Evolutionary conservation across 2,329 filamentous ascomycete species (phyloP).

Genomic region (Ceratocystis huliohia): DNA sequence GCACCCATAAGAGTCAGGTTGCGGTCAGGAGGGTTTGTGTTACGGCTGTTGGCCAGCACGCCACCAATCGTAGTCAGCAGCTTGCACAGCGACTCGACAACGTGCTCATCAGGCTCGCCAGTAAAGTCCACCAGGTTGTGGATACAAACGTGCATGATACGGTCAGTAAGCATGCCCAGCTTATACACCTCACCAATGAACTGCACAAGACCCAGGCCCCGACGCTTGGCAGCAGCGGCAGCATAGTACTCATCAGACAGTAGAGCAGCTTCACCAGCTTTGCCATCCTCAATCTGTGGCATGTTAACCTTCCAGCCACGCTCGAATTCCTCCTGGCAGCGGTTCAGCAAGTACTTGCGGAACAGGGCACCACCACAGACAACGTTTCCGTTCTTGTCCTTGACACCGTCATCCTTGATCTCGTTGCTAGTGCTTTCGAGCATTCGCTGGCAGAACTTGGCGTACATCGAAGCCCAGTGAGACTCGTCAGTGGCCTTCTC

Average conservation of each 20-base stretch:
- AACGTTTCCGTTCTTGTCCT: constrained; percentile 75
- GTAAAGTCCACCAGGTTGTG: constrained; percentile 94
- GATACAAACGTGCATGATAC: constrained; percentile 99
- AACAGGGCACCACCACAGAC: constrained; percentile 89
- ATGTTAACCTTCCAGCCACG: constrained; percentile 90
- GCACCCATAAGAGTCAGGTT: constrained; percentile 62
- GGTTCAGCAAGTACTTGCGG: constrained; percentile 96
- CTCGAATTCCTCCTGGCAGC: constrained; percentile 98
- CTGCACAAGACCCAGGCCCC: constrained; percentile 92
- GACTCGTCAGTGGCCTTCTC: constrained; percentile 98
- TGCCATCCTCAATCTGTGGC: constrained; percentile 41
- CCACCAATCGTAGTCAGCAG: constrained; percentile 81
- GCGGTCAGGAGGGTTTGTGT: constrained; percentile 24
- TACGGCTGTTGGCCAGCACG: constrained; percentile 70
- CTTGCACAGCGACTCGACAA: constrained; percentile 91
- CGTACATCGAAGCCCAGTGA: constrained; percentile 98
- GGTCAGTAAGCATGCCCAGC: constrained; percentile 93
- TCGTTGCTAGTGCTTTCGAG: constrained; percentile 87
- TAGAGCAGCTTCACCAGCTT: constrained; percentile 56
- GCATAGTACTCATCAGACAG: constrained; percentile 94
- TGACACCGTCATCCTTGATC: constrained; percentile 89
- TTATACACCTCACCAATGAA: constrained; percentile 99
- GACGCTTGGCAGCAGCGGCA: constrained; percentile 86
- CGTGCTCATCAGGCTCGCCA: constrained; percentile 83
- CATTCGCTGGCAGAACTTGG: constrained; percentile 97